phyloP scores from a whole-genome alignment of 257 asterid genomes.

The Anisodus acutangulus region DNA sequence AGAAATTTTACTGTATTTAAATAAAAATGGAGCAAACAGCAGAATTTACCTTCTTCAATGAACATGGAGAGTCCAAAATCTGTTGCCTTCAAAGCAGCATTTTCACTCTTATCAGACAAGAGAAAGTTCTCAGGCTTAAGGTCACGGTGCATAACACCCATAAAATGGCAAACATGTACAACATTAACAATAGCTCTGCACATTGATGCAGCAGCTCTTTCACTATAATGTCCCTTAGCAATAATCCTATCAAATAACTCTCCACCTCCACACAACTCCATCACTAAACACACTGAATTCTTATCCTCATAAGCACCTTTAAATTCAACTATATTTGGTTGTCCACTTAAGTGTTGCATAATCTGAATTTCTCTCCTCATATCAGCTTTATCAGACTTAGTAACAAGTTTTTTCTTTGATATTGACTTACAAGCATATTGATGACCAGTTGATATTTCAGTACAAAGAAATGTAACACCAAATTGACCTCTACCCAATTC shows the following conservation, averaged over 20 bases:
- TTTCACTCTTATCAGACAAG: conserved; percentile 59
- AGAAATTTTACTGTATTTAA: too few species aligned
- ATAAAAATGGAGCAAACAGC: not conserved
- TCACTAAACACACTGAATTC: conserved; percentile 63
- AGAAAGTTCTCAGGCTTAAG: conserved; percentile 84
- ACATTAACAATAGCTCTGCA: conserved; percentile 71
- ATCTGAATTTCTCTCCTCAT: conserved; percentile 79
- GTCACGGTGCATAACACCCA: conserved; percentile 83
- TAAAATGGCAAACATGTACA: conserved; percentile 74
- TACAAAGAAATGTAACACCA: conserved; percentile 70
- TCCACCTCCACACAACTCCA: conserved; percentile 83
- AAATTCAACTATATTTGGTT: conserved; percentile 71
- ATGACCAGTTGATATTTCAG: conserved; percentile 47
- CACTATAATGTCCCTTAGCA: conserved; percentile 71
- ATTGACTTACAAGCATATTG: conserved; percentile 79
- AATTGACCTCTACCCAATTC: conserved; percentile 81
- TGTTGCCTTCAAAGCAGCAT: conserved; percentile 67
- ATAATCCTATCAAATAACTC: conserved; percentile 78
- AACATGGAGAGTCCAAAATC: conserved; percentile 76
- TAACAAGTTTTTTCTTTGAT: conserved; percentile 64
- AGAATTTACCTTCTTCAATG: conserved; percentile 62
- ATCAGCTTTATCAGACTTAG: conserved; percentile 67
- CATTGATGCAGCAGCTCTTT: conserved; percentile 66
- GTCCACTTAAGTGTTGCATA: conserved; percentile 85
- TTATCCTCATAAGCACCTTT: conserved; percentile 79